Evolutionary conservation across 1,284 basidiomycete genomes (phyloP).

Genomic region (Albatrellus sp.): DNA sequence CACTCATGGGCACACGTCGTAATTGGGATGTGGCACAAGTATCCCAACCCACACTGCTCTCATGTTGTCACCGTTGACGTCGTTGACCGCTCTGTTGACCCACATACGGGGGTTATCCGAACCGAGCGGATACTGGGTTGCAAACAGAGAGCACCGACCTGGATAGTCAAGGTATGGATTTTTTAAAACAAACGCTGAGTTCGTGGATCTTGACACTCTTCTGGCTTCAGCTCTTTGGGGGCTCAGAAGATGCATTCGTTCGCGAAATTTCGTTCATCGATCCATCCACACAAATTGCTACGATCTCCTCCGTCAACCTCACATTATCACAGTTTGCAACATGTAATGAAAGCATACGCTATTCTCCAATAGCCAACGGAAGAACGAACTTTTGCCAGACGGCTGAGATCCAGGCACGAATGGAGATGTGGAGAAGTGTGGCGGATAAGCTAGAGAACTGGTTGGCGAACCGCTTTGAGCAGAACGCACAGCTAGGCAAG

Average conservation of each 20-base stretch:
- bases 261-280: slow-evolving; percentile 90
- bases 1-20: slow-evolving; percentile 82
- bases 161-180: slow-evolving; percentile 74
- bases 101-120: slow-evolving; percentile 75
- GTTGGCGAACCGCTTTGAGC: slow-evolving; percentile 75
- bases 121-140: slow-evolving; percentile 80
- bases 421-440: slow-evolving; percentile 65
- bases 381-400: slow-evolving; percentile 68
- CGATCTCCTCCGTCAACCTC: slow-evolving; percentile 83
- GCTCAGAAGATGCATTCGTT: slow-evolving; percentile 87
- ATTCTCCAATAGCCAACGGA: slow-evolving; percentile 51
- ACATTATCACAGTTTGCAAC: slow-evolving; percentile 83
- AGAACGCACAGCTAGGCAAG: slow-evolving; percentile 80
- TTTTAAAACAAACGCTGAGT: neutral
- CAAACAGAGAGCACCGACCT: slow-evolving; percentile 73
- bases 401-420: slow-evolving; percentile 75
- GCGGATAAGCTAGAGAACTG: slow-evolving; percentile 75
- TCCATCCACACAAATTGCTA: slow-evolving; percentile 64
- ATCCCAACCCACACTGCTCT: slow-evolving; percentile 86
- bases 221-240: slow-evolving; percentile 61
- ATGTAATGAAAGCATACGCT: slow-evolving; percentile 83
- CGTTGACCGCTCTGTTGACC: slow-evolving; percentile 72
- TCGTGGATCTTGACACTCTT: slow-evolving; percentile 4
- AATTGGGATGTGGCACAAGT: slow-evolving; percentile 89
- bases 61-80: slow-evolving; percentile 91